phyloP scores from a whole-genome alignment of 371 early-diverging fungal genomes.

The Lichtheimia corymbifera region DNA sequence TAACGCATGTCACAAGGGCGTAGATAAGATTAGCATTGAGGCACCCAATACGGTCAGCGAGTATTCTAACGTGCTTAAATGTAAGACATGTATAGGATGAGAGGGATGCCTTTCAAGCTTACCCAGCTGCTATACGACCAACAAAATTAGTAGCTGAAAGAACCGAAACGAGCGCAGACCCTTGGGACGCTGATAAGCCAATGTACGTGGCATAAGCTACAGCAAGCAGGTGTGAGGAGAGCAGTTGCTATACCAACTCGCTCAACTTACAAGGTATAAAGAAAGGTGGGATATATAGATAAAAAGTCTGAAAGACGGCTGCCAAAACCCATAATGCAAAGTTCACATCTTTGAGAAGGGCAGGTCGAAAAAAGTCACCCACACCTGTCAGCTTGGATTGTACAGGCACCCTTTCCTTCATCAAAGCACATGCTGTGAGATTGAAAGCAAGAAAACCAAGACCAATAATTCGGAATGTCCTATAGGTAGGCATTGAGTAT shows the following conservation, averaged over 20 bases:
- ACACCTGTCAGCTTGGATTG: slow-evolving; percentile 8
- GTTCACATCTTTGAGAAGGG: slow-evolving; percentile 31
- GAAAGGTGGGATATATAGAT: slow-evolving; percentile 34
- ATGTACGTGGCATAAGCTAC: slow-evolving; percentile 33
- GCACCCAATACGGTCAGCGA: slow-evolving; percentile 14
- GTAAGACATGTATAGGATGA: background rate
- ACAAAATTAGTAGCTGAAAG: slow-evolving; percentile 35
- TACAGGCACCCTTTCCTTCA: background rate
- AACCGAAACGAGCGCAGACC: slow-evolving; percentile 28
- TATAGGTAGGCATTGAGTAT: background rate
- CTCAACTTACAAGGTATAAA: slow-evolving; percentile 31
- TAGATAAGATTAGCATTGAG: slow-evolving; percentile 16
- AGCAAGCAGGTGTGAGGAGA: background rate
- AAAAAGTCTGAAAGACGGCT: slow-evolving; percentile 29
- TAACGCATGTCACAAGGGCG: slow-evolving; percentile 1
- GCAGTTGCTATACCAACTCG: background rate
- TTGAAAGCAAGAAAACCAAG: background rate
- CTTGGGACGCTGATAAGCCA: slow-evolving; percentile 30
- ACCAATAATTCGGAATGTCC: slow-evolving; percentile 5
- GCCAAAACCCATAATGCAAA: slow-evolving; percentile 33
- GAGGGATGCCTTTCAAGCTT: background rate
- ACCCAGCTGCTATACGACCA: slow-evolving; percentile 40
- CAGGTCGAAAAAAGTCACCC: slow-evolving; percentile 30
- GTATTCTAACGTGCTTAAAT: background rate
- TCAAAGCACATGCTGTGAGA: background rate